These are phyloP conservation scores for Haematococcus lacustris DNA, from an alignment of 139 green algal species.

Conservation along the genomic window DNA sequence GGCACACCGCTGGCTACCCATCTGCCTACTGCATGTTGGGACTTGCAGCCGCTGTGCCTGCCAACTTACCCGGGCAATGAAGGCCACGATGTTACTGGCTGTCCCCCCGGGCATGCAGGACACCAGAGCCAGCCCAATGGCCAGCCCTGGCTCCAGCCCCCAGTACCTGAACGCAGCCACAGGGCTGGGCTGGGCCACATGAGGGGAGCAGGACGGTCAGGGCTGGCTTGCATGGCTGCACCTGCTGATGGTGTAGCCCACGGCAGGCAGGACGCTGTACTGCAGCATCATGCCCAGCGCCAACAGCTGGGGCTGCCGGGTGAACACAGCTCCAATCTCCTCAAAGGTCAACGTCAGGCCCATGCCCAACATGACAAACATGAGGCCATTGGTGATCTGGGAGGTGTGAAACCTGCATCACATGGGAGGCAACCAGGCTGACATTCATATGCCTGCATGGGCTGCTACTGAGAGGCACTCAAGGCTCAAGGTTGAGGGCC, in stretches of 20 bases:
- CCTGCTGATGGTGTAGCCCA: constrained; percentile 47
- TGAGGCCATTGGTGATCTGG: constrained; percentile 8
- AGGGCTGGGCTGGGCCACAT: background rate
- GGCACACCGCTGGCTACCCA: no score
- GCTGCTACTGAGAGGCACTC: background rate
- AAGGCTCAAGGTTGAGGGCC: background rate
- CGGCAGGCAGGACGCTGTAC: constrained; percentile 46
- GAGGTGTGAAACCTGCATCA: background rate
- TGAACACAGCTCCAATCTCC: constrained; percentile 51
- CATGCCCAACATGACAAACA: constrained; percentile 25
- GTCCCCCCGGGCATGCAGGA: constrained; percentile 57
- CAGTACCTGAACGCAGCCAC: constrained; percentile 16
- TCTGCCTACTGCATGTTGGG: no score
- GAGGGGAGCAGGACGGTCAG: no score
- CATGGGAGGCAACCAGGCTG: background rate
- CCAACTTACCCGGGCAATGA: constrained; percentile 43
- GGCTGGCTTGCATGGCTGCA: no score
- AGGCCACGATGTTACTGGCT: constrained; percentile 52
- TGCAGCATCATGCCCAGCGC: constrained; percentile 47
- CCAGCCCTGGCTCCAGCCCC: constrained; percentile 32
- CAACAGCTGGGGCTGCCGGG: constrained; percentile 42
- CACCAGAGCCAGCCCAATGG: constrained; percentile 50
- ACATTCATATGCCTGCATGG: background rate
- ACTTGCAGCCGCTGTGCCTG: no score
- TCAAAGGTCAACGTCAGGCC: constrained; percentile 52